phyloP scores from a whole-genome alignment of 345 rosid species.

The Camelina hispida region DNA sequence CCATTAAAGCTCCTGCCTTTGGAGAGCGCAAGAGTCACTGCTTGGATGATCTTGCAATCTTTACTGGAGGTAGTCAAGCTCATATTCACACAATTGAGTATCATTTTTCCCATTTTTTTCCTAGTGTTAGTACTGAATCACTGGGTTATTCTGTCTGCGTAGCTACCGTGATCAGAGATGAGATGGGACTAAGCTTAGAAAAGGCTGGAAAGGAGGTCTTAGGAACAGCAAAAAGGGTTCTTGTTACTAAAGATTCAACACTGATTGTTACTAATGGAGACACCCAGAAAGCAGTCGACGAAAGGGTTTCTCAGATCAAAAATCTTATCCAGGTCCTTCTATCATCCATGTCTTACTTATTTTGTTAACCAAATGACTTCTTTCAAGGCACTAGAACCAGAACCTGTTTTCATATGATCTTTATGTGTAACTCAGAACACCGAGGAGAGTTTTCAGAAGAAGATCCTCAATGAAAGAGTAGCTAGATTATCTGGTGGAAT shows the following conservation, averaged over 20 bases:
- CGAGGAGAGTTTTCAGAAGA: conserved; percentile 67
- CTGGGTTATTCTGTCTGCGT: conserved; percentile 26
- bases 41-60: conserved; percentile 87
- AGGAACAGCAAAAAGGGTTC: conserved; percentile 73
- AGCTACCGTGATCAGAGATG: conserved; percentile 93
- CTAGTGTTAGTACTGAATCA: conserved; percentile 19
- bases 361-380: neutral
- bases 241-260: conserved; percentile 81
- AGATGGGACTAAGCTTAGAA: conserved; percentile 68
- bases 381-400: neutral
- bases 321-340: conserved; percentile 70
- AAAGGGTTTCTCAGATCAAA: conserved; percentile 74
- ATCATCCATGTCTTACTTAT: conserved; percentile 12
- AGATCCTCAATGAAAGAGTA: conserved; percentile 83
- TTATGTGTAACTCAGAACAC: conserved; percentile 62
- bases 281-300: conserved; percentile 65
- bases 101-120: neutral
- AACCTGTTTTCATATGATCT: neutral
- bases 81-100: neutral
- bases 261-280: conserved; percentile 78
- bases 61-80: conserved; percentile 79
- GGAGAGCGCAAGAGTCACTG: conserved; percentile 89
- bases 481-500: conserved; percentile 87
- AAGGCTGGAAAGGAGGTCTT: conserved; percentile 79
- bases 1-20: conserved; percentile 88